A percentile compares a stretch with the other conserved stretches of the same genome.
Conservation (phyloP, 805 yeast species). For the Kluyveromyces dobzhanskii region DNA sequence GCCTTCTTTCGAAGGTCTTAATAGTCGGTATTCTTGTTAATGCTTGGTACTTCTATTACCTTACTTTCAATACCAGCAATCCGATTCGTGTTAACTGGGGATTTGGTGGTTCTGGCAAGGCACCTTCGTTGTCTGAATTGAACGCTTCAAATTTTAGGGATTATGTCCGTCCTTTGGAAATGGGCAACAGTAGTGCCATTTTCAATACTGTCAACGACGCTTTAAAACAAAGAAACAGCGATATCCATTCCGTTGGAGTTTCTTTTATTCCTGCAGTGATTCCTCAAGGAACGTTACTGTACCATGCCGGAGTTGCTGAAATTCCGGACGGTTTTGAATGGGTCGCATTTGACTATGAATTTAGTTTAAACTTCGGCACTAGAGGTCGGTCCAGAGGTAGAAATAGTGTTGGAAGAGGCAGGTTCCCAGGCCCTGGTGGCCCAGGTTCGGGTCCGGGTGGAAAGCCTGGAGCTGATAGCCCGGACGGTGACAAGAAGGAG, state of each 20-base stretch:
- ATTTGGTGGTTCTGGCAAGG: too few species aligned
- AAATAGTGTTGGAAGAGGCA: slow-evolving; percentile 3
- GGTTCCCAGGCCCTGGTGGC: slow-evolving; percentile 8
- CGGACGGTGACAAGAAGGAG: too few species aligned
- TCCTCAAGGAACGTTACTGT: slow-evolving; percentile 50
- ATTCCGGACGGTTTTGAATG: slow-evolving; percentile 47
- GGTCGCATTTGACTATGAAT: slow-evolving; percentile 59
- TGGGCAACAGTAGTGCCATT: slow-evolving; percentile 44
- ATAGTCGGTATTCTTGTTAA: too few species aligned
- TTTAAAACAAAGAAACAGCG: slow-evolving; percentile 42
- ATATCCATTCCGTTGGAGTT: slow-evolving; percentile 48
- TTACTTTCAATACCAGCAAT: too few species aligned
- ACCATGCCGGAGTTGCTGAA: slow-evolving; percentile 41
- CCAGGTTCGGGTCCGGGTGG: slow-evolving; percentile 10
- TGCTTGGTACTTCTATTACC: too few species aligned
- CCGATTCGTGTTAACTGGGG: too few species aligned
- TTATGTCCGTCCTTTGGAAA: slow-evolving; percentile 29
- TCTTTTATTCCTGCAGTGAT: slow-evolving; percentile 51
- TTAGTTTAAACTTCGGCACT: slow-evolving; percentile 42
- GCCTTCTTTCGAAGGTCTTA: too few species aligned
- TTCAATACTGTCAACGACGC: slow-evolving; percentile 50
- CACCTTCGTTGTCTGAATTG: too few species aligned
- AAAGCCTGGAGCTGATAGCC: neutral
- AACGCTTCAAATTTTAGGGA: slow-evolving; percentile 16
- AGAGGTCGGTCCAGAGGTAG: slow-evolving; percentile 18